Conservation (phyloP, 2,329 filamentous ascomycete species). For the Tothia fuscella region DNA sequence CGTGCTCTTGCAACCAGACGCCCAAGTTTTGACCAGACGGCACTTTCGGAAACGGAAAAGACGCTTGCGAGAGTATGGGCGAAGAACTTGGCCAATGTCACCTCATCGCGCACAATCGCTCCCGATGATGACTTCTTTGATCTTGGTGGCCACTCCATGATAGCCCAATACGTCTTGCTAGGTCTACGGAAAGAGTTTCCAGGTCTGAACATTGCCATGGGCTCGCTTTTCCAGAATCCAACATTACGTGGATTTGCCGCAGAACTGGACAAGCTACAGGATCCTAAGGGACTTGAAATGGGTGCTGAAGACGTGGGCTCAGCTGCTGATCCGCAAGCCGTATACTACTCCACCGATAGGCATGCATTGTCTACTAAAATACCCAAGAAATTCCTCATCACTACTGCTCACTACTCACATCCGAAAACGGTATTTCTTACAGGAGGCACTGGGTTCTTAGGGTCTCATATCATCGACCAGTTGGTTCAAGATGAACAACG, state of each 20-base stretch:
- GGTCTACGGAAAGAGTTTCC: conserved; percentile 50
- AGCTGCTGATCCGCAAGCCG: conserved; percentile 26
- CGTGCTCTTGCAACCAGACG: conserved; percentile 21
- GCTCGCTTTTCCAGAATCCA: conserved; percentile 55
- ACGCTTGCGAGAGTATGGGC: conserved; percentile 63
- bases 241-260: conserved; percentile 46
- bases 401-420: conserved; percentile 20
- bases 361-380: conserved; percentile 40
- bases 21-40: conserved; percentile 25
- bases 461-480: conserved; percentile 66
- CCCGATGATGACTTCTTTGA: conserved; percentile 62
- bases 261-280: conserved; percentile 38
- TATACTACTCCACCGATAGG: conserved; percentile 40
- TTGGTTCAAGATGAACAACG: conserved; percentile 50
- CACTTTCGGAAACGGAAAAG: conserved; percentile 47
- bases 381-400: conserved; percentile 25
- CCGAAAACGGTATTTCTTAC: conserved; percentile 64
- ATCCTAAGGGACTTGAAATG: conserved; percentile 28
- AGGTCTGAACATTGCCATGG: conserved; percentile 57
- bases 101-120: conserved; percentile 56
- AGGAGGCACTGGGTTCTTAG: conserved; percentile 82
- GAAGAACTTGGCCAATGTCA: conserved; percentile 47
- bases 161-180: conserved; percentile 71
- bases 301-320: conserved; percentile 36
- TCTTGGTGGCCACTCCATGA: conserved; percentile 65